These are phyloP conservation scores for Striga hermonthica DNA, from an alignment of 305 asterid species.

Conservation along the genomic window DNA sequence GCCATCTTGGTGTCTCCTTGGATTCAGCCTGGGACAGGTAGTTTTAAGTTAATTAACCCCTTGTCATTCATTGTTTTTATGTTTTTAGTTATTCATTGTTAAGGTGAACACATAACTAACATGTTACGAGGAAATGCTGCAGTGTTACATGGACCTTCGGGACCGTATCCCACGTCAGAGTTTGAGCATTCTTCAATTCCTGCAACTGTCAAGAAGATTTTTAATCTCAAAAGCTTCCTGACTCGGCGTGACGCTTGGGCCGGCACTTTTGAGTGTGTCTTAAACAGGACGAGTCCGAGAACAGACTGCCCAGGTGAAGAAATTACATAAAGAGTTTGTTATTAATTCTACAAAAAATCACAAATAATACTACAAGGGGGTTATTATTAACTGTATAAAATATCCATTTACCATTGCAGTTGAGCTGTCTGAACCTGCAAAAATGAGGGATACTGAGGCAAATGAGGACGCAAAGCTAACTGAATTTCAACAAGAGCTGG, in stretches of 20 bases:
- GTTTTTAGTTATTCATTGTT: too few relatives aligned
- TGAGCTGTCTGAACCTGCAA: conserved; percentile 46
- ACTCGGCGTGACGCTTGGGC: conserved; percentile 88
- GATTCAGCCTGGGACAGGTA: conserved; percentile 79
- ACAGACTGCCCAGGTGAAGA: conserved; percentile 59
- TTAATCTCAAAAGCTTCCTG: conserved; percentile 54
- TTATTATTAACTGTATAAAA: too few relatives aligned
- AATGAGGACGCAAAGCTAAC: conserved; percentile 51
- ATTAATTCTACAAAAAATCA: background rate
- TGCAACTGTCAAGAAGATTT: conserved; percentile 74
- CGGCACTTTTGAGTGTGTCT: conserved; percentile 60
- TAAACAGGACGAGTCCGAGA: conserved; percentile 59
- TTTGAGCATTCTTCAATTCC: conserved; percentile 83
- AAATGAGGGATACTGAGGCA: conserved; percentile 40
- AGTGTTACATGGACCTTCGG: conserved; percentile 72
- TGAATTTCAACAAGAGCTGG: conserved; percentile 62
- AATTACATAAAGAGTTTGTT: background rate
- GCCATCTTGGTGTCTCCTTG: conserved; percentile 73
- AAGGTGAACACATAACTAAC: background rate
- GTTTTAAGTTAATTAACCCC: background rate
- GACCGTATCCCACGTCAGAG: conserved; percentile 75
- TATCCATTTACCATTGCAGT: conserved; percentile 30
- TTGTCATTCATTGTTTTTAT: background rate
- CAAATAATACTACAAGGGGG: too few relatives aligned
- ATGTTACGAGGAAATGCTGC: conserved; percentile 19